These are phyloP conservation scores for Forsythia viridissima DNA, from an alignment of 257 asterid species.

Conservation along the genomic window DNA sequence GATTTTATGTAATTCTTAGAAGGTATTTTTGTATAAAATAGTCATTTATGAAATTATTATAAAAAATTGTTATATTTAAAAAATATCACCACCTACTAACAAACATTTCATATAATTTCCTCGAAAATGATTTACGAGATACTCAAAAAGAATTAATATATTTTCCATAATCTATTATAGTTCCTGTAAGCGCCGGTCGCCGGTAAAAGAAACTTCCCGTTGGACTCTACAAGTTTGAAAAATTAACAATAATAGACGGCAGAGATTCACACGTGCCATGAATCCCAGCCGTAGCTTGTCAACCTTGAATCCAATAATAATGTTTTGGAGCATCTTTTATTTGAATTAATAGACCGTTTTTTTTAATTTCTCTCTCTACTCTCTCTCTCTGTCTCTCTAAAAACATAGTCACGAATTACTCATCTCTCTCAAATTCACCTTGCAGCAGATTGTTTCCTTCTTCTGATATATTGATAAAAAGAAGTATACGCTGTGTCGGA, in stretches of 20 bases:
- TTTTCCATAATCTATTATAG: too few relatives aligned
- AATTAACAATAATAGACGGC: not conserved
- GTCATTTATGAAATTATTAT: too few relatives aligned
- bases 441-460: conserved; percentile 26
- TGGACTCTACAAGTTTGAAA: not conserved
- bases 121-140: too few relatives aligned
- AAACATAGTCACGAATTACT: conserved; percentile 15
- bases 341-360: conserved; percentile 58
- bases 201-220: conserved; percentile 1
- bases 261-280: conserved; percentile 28
- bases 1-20: too few relatives aligned
- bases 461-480: not conserved
- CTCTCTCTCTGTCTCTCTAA: conserved; percentile 25
- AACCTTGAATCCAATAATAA: not conserved
- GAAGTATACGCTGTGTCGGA: conserved; percentile 11
- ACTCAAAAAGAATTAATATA: too few relatives aligned
- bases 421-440: conserved; percentile 9
- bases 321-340: conserved; percentile 35
- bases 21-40: too few relatives aligned
- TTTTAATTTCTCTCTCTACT: not conserved
- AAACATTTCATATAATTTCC: too few relatives aligned
- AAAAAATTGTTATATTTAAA: too few relatives aligned
- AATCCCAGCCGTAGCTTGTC: conserved; percentile 18
- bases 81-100: too few relatives aligned
- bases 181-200: not conserved